phyloP scores from a whole-genome alignment of 305 asterid genomes.

The Rubia occidens region DNA sequence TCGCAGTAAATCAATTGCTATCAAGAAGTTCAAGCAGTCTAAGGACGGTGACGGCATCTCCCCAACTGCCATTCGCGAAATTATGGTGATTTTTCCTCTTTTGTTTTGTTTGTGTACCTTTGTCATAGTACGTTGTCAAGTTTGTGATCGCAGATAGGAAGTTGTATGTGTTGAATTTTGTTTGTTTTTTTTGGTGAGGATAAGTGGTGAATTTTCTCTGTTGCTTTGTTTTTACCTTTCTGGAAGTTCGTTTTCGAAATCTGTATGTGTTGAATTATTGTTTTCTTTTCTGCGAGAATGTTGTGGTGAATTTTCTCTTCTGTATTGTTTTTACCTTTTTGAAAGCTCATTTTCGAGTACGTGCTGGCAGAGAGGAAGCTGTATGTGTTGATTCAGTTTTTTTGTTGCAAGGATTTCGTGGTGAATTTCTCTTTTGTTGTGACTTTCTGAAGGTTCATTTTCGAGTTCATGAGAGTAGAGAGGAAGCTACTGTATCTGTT shows the following conservation, averaged over 20 bases:
- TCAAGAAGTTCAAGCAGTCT: constrained; percentile 95
- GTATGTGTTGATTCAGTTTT: background rate
- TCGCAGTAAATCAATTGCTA: constrained; percentile 76
- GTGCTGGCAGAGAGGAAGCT: background rate
- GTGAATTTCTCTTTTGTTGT: background rate
- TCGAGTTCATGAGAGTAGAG: background rate
- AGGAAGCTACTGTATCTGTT: background rate
- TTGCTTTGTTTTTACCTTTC: background rate
- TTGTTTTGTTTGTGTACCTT: background rate
- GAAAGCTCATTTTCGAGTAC: background rate
- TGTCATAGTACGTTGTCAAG: background rate
- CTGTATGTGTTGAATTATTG: background rate
- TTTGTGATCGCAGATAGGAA: background rate
- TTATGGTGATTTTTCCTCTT: constrained; percentile 45
- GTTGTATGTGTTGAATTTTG: background rate
- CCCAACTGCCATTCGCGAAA: constrained; percentile 98
- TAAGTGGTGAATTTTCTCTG: background rate
- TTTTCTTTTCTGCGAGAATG: background rate
- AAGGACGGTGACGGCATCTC: constrained; percentile 99
- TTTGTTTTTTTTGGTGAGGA: background rate
- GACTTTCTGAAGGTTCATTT: background rate
- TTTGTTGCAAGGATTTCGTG: background rate
- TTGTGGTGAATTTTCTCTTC: constrained; percentile 41
- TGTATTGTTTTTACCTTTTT: background rate
- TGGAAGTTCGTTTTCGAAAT: background rate